These are phyloP conservation scores for Dipteronia dyeriana DNA, from an alignment of 345 rosid genomes.

Conservation along the genomic window DNA sequence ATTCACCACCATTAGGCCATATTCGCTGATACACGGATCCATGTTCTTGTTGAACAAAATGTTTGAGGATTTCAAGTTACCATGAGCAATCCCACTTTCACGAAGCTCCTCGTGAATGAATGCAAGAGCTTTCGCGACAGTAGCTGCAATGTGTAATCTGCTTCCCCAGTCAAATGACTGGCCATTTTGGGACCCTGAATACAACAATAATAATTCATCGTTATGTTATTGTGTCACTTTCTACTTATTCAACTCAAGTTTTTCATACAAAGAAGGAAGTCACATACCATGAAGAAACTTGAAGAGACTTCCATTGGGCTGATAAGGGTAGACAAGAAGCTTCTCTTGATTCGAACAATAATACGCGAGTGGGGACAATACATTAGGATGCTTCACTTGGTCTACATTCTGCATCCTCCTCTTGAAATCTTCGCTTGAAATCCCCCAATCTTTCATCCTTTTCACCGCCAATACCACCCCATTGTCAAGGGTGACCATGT, in stretches of 20 bases:
- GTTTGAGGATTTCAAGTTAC: constrained; percentile 64
- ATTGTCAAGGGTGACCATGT: constrained; percentile 47
- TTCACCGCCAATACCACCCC: constrained; percentile 50
- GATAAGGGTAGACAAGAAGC: constrained; percentile 57
- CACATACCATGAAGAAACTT: constrained; percentile 50
- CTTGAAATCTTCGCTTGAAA: constrained; percentile 45
- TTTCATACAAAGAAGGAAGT: too few species aligned
- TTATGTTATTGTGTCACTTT: too few species aligned
- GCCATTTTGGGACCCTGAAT: constrained; percentile 44
- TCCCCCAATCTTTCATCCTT: constrained; percentile 47
- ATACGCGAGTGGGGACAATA: constrained; percentile 48
- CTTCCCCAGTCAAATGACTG: constrained; percentile 49
- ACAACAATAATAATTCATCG: not conserved
- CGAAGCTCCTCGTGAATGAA: constrained; percentile 44
- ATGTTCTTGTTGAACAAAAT: constrained; percentile 47
- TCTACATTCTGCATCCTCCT: constrained; percentile 47
- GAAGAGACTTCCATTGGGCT: constrained; percentile 59
- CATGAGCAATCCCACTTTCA: constrained; percentile 52
- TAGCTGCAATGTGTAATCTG: constrained; percentile 48
- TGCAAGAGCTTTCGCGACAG: constrained; percentile 43
- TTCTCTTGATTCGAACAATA: constrained; percentile 68
- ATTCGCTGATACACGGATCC: constrained; percentile 60
- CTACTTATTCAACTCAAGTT: too few species aligned
- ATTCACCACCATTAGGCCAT: constrained; percentile 45
- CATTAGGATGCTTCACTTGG: constrained; percentile 47